Base-by-base conservation (phyloP, 2,329 filamentous ascomycete species). In the Fonsecaea erecta region DNA sequence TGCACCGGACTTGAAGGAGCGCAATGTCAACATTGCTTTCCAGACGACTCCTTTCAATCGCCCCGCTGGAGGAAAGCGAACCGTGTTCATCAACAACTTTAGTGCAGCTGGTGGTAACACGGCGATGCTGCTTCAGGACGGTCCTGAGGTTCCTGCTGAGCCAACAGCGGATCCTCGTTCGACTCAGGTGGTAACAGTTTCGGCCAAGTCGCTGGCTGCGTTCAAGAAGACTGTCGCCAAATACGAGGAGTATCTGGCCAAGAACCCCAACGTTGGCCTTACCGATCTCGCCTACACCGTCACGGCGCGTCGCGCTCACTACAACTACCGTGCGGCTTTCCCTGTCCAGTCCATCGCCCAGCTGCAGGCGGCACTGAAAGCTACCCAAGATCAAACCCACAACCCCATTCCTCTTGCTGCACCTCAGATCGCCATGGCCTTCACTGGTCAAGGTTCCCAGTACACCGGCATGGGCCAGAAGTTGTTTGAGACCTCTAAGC, bases 21-120 rank as follows among this genome's bases (percentile, higher is more conserved):
- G 75, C 43, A 73, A 74, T 62, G 73, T 75, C 7, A 72, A 74
- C 46, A 75, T 79, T 35, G 73, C 76, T 2, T 82, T 85, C 71
- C 79, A 86, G 68, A 78, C 79, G 6, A 75, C 73, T 16, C 66
- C 74, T 12, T 76, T 76, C 72, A 60, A 65, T 8, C 69, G 72
- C 48, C 72, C 73, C 24, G 68, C 70, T 54, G 70, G 70, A 26
- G 73, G 74, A 52, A 71, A 75, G 60, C 74, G 82, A 3, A 75
- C 74, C 21, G 76, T 81, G 18, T 76, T 78, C 28, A 77, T 89
- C 70, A 90, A 90, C 79, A 90, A 90, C 77, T 91, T 90, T 73
- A 86, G 85, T 68, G 89, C 89, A 6, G 87, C 89, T 60, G 89
- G 89, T 69, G 89, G 89, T 35, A 92, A 92, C 76, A 90, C 88